Conservation (phyloP, 164 flowering plant genomes). For the Amborella trichopoda region DNA sequence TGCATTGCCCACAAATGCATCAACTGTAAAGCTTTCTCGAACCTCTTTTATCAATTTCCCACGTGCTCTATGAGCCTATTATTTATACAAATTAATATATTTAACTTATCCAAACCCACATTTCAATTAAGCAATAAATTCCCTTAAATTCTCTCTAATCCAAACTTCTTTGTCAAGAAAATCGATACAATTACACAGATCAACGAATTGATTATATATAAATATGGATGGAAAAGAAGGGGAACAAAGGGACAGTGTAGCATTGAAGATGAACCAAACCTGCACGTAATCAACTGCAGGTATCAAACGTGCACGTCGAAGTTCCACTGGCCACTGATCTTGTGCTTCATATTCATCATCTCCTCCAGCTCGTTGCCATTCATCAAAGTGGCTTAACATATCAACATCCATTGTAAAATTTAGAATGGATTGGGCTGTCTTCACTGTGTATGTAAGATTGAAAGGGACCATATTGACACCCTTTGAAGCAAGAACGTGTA, state of each 20-base stretch:
- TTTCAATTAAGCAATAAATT: no score
- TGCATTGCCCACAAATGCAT: slow-evolving; percentile 82
- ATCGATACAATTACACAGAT: no score
- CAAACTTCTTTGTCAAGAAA: no score
- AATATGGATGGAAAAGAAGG: no score
- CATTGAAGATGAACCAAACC: no score
- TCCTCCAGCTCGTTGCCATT: slow-evolving; percentile 66
- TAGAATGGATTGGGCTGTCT: slow-evolving; percentile 73
- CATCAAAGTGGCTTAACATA: slow-evolving; percentile 84
- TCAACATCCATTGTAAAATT: slow-evolving; percentile 91
- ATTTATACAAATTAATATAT: no score
- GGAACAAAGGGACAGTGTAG: no score
- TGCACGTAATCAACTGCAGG: slow-evolving; percentile 88
- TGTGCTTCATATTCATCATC: slow-evolving; percentile 85
- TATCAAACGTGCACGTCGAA: slow-evolving; percentile 69
- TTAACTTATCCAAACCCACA: no score
- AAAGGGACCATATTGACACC: slow-evolving; percentile 83
- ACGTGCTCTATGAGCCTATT: slow-evolving; percentile 88
- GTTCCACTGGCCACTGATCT: slow-evolving; percentile 87
- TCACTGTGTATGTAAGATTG: slow-evolving; percentile 59
- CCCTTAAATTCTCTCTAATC: no score
- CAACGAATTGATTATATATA: no score
- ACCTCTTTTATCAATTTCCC: slow-evolving; percentile 66
- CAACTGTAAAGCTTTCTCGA: slow-evolving; percentile 53
- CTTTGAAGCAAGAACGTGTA: slow-evolving; percentile 54